A percentile compares a stretch with the other conserved stretches of the same genome.
Conservation (phyloP, 2,329 filamentous ascomycete genomes). For the Ilyonectria mors-panacis region DNA sequence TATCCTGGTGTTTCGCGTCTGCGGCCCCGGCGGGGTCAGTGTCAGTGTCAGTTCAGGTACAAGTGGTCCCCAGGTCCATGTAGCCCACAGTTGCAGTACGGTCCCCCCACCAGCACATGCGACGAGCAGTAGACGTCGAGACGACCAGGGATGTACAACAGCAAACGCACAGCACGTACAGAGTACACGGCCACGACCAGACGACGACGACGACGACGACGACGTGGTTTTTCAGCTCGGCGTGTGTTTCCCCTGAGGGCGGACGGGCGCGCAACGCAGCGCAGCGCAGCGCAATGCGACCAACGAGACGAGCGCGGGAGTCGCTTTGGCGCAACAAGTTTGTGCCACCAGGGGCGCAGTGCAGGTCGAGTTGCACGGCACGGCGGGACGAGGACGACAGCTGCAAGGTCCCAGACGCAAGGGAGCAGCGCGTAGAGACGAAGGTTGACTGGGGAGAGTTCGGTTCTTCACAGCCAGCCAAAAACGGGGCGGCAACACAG, state of each 20-base stretch:
- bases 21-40: constrained; percentile 44
- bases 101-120: constrained; percentile 24
- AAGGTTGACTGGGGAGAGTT: not conserved
- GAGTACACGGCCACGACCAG: constrained; percentile 16
- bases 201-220: constrained; percentile 25
- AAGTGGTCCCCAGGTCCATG: constrained; percentile 27
- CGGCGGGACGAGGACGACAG: constrained; percentile 7
- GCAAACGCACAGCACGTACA: constrained; percentile 23
- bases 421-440: not conserved
- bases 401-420: constrained; percentile 20
- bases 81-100: not conserved
- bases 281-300: constrained; percentile 6
- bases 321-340: not conserved
- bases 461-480: not conserved
- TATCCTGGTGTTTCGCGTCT: constrained; percentile 47
- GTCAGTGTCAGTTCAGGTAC: constrained; percentile 38
- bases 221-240: constrained; percentile 21
- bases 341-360: not conserved
- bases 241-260: constrained; percentile 5
- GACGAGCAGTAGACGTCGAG: constrained; percentile 14
- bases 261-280: constrained; percentile 7
- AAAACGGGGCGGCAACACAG: too few relatives aligned
- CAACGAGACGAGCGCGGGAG: not conserved
- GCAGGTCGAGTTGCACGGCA: constrained; percentile 22
- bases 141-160: constrained; percentile 28